Evolutionary conservation across 208 protist genomes (phyloP).

Genomic region (Crithidia acanthocephali): DNA sequence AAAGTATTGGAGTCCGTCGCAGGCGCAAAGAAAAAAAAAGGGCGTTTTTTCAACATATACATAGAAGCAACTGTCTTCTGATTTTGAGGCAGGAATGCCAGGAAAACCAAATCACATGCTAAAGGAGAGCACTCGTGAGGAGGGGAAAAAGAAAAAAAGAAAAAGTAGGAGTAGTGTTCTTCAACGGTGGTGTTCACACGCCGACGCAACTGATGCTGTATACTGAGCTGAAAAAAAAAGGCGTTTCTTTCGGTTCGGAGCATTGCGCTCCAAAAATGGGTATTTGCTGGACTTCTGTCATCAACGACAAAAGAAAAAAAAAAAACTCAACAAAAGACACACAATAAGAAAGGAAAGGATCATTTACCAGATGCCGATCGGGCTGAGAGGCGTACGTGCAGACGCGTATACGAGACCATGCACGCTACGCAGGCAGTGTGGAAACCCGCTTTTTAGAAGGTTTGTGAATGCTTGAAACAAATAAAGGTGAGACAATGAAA

Average conservation of each 20-base stretch:
- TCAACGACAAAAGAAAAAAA: neutral
- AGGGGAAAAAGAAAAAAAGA: neutral
- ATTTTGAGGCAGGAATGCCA: neutral
- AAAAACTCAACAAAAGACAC: neutral
- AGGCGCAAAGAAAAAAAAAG: neutral
- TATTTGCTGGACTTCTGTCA: neutral
- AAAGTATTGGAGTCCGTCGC: neutral
- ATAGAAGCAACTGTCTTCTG: neutral
- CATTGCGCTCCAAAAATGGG: no score
- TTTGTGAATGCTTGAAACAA: slow-evolving; percentile 3
- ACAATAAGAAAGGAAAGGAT: neutral
- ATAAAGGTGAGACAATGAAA: neutral
- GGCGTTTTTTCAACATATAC: neutral
- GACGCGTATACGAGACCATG: neutral
- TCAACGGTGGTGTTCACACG: neutral
- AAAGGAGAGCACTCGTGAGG: neutral
- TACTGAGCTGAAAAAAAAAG: neutral
- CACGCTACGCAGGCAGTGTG: neutral
- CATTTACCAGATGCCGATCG: neutral
- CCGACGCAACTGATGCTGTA: neutral
- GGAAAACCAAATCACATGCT: neutral
- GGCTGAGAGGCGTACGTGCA: neutral
- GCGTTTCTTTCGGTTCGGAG: no score
- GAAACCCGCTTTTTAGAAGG: neutral
- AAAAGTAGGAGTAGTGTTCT: neutral